Conservation (phyloP, 768 basidiomycete species). For the Tephrocybe rancida region DNA sequence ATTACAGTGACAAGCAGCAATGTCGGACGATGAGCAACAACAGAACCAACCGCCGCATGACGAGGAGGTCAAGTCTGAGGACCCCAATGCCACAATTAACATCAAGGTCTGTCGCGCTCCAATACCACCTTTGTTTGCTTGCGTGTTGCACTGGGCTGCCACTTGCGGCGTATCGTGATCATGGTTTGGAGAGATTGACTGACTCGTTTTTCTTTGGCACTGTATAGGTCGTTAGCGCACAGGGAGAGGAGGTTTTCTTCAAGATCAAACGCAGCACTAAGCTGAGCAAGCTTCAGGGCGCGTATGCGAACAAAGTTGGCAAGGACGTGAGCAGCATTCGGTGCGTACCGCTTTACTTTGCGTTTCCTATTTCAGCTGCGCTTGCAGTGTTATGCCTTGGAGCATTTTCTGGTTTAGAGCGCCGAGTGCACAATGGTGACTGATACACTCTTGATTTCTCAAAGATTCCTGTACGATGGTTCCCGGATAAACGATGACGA, state of each 20-base stretch:
- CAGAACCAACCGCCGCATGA: not conserved
- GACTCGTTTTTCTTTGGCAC: not conserved
- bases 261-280: constrained; percentile 95
- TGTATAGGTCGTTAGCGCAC: constrained; percentile 67
- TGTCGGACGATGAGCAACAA: constrained; percentile 18
- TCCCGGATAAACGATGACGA: constrained; percentile 85
- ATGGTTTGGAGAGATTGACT: not conserved
- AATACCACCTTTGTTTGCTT: not conserved
- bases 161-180: not conserved
- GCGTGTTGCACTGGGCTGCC: not conserved
- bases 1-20: constrained; percentile 2
- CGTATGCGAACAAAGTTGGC: constrained; percentile 91
- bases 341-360: constrained; percentile 44
- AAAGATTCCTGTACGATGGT: constrained; percentile 92
- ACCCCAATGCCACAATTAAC: constrained; percentile 13
- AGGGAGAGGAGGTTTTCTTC: constrained; percentile 92
- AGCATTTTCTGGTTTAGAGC: too few relatives aligned
- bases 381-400: too few relatives aligned
- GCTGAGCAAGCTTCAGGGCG: constrained; percentile 89
- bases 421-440: not conserved
- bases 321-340: constrained; percentile 88
- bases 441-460: not conserved
- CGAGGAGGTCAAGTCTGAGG: constrained; percentile 10
- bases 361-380: too few relatives aligned
- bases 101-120: constrained; percentile 15